phyloP scores from a whole-genome alignment of 805 yeast species.

The Metschnikowia picachoensis region DNA sequence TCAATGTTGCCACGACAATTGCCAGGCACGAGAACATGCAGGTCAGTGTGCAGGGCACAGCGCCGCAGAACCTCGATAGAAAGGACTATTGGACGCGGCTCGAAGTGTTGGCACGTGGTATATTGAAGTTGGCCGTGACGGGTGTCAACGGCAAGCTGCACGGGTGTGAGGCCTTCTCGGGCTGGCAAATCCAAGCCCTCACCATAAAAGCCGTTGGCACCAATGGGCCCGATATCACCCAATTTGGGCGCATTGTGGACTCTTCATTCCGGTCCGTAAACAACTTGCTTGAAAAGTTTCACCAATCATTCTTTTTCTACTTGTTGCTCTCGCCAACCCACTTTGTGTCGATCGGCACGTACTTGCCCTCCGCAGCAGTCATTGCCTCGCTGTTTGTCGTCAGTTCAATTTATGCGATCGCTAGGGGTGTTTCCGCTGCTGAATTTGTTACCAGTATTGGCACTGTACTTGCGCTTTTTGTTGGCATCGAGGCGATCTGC shows the following conservation, averaged over 20 bases:
- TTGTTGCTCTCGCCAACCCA: slow-evolving; percentile 69
- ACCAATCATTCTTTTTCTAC: slow-evolving; percentile 94
- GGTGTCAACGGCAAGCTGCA: slow-evolving; percentile 63
- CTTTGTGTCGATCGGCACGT: slow-evolving; percentile 92
- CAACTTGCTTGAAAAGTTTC: slow-evolving; percentile 90
- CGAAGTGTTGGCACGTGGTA: slow-evolving; percentile 56
- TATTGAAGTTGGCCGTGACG: slow-evolving; percentile 63
- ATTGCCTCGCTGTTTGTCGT: slow-evolving; percentile 66
- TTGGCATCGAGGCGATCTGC: slow-evolving; percentile 25
- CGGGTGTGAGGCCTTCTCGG: slow-evolving; percentile 86
- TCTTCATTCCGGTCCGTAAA: slow-evolving; percentile 84
- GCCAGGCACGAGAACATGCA: slow-evolving; percentile 73
- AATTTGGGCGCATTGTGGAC: slow-evolving; percentile 87
- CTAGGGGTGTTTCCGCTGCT: slow-evolving; percentile 37
- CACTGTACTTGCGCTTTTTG: slow-evolving; percentile 24
- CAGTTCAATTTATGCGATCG: slow-evolving; percentile 55
- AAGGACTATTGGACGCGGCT: slow-evolving; percentile 54
- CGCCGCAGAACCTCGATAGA: slow-evolving; percentile 42
- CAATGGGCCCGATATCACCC: slow-evolving; percentile 68
- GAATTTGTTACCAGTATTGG: slow-evolving; percentile 23
- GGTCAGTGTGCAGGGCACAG: slow-evolving; percentile 60
- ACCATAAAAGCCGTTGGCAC: slow-evolving; percentile 69
- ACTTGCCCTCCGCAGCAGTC: slow-evolving; percentile 79
- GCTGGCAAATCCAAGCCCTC: slow-evolving; percentile 92
- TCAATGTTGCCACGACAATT: slow-evolving; percentile 75